These are phyloP conservation scores for Dianthus caryophyllus DNA, from an alignment of 148 eudicot species.

Conservation along the genomic window DNA sequence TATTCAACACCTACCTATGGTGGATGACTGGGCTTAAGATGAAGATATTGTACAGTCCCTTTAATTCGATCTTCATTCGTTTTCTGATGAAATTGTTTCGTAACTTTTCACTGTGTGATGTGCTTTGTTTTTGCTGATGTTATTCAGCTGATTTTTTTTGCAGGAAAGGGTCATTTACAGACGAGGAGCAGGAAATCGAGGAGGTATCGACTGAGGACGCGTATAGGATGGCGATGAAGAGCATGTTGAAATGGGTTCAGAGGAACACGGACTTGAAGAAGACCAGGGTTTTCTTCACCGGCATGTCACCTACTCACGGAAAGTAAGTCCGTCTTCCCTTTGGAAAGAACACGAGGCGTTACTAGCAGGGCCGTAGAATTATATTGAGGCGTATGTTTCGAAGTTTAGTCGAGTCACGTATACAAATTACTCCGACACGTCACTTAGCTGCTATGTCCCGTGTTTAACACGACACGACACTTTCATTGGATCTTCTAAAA, in stretches of 20 bases:
- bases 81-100: no score
- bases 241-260: conserved; percentile 83
- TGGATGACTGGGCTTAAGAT: conserved; percentile 88
- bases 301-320: conserved; percentile 92
- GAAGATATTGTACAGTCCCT: conserved; percentile 61
- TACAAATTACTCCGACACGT: no score
- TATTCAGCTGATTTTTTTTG: not conserved
- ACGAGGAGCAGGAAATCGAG: conserved; percentile 54
- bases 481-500: no score
- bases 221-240: conserved; percentile 77
- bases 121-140: not conserved
- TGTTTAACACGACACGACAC: no score
- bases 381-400: no score
- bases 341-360: no score
- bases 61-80: not conserved
- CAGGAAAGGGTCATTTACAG: conserved; percentile 84
- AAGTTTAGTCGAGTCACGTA: no score
- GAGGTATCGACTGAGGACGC: conserved; percentile 74
- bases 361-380: no score
- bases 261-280: conserved; percentile 73
- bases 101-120: not conserved
- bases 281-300: conserved; percentile 81
- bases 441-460: no score
- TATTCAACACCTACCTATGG: conserved; percentile 94
- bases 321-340: conserved; percentile 43